Base-by-base conservation (phyloP, 164 flowering plant genomes). In the Magnolia changhungtana region DNA sequence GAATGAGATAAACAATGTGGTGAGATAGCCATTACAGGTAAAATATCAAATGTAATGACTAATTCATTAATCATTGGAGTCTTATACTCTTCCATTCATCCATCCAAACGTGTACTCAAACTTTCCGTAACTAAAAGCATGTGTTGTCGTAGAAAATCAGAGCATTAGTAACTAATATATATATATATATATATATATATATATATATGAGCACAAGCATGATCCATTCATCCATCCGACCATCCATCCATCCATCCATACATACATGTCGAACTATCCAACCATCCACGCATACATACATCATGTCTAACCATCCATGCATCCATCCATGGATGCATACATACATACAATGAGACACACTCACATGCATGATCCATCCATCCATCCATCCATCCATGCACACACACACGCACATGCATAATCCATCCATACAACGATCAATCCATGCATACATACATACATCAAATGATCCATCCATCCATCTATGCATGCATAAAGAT, bases 1-100 rank as follows among this genome's bases (percentile, higher is more conserved):
- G 31, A 80, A 73, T 59, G n/a, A 51, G 63, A 71, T 74, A 23
- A 79, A 78, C 58, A 73, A 71, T 6, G 58, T 27, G 31, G 19
- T 27, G 71, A 31, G 68, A 65, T 23, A 65, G 2, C 29, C 11
- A 11, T 23, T 21, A 24, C 24, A 21, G 29, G 24, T 13, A 65
- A 20, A 65, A 37, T 37, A 37, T 37, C 45, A 37, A 37, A 37
- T 37, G 45, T 5, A 37, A 37, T 37, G 45, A 37, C 45, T 37
- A 37, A 37, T 37, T 37, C 45, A 37, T 37, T 4, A 3, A 37
- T 37, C 45, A 37, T 37, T 37, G 45, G 7, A 37, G 2, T 37
- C 45, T 37, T 37, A 27, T 27, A 37, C 45, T 37, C 45, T 37
- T 27, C 29, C 29, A 27, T 23, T 23, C 24, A 23, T 23, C 24